phyloP scores from a whole-genome alignment of 371 early-diverging fungal species.

The Enterospora canceri region DNA sequence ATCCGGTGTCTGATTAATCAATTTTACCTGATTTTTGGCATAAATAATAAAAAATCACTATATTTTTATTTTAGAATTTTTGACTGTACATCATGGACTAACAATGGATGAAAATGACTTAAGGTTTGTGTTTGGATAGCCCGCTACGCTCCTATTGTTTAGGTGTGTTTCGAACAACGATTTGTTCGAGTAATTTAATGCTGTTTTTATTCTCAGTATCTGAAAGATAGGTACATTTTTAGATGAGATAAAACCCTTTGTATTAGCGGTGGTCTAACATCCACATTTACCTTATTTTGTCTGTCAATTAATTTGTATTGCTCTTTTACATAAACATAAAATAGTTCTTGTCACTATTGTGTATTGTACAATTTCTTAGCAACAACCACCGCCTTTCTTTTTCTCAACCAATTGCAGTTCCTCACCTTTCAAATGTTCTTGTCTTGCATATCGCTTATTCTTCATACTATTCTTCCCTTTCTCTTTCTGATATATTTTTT shows the following conservation, averaged over 20 bases:
- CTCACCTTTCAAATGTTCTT: conserved; percentile 17
- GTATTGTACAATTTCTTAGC: conserved; percentile 6
- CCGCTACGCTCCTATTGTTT: too few relatives aligned
- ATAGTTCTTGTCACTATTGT: neutral
- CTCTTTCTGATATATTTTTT: conserved; percentile 60
- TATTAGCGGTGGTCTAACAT: neutral
- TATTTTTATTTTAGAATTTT: too few relatives aligned
- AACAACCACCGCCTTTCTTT: conserved; percentile 5
- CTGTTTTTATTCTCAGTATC: neutral
- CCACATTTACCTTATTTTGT: neutral
- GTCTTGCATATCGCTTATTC: conserved; percentile 3
- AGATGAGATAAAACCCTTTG: neutral
- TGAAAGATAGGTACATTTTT: neutral
- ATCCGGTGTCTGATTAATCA: too few relatives aligned
- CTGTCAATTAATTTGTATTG: neutral
- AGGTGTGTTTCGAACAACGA: too few relatives aligned
- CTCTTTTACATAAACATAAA: neutral
- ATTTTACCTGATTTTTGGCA: too few relatives aligned
- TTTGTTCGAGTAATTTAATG: neutral
- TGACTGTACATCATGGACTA: too few relatives aligned
- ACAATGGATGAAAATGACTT: too few relatives aligned
- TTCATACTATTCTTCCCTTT: conserved; percentile 17
- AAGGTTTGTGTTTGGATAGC: too few relatives aligned
- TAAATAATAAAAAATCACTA: too few relatives aligned
- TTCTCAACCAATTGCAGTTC: neutral